Conservation (phyloP, 2,329 filamentous ascomycete species). For the Canariomyces notabilis region DNA sequence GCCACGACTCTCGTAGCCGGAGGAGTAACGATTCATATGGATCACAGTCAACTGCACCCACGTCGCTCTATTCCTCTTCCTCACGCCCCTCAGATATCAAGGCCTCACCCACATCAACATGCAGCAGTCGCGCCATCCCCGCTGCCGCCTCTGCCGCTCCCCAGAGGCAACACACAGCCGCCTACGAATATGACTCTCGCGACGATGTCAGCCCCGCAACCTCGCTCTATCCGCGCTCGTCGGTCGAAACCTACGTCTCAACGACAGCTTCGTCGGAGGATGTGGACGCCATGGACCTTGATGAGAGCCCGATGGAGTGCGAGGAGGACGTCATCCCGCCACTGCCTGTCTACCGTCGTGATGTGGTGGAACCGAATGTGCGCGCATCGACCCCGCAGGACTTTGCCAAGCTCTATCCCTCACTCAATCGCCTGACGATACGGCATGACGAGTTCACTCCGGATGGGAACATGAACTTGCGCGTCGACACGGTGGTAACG, state of each 20-base stretch:
- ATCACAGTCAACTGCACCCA: conserved; percentile 44
- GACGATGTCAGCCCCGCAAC: conserved; percentile 25
- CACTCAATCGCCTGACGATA: conserved; percentile 72
- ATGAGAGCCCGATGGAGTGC: conserved; percentile 32
- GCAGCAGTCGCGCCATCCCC: conserved; percentile 6
- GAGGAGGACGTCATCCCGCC: conserved; percentile 42
- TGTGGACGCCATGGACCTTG: conserved; percentile 35
- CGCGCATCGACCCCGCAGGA: conserved; percentile 74
- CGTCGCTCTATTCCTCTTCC: conserved; percentile 41
- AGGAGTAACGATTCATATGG: conserved; percentile 42
- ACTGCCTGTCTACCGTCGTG: conserved; percentile 56
- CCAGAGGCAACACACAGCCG: conserved; percentile 3
- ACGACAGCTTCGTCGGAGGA: conserved; percentile 60
- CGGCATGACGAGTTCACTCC: conserved; percentile 84
- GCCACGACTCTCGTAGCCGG: conserved; percentile 35
- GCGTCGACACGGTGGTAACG: conserved; percentile 72
- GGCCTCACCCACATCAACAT: conserved; percentile 23
- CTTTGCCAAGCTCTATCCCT: conserved; percentile 83
- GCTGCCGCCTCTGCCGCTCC: not conserved
- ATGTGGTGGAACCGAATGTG: conserved; percentile 59
- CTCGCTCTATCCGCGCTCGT: conserved; percentile 47
- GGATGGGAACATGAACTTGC: conserved; percentile 95
- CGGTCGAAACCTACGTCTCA: conserved; percentile 76
- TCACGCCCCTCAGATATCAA: conserved; percentile 36
- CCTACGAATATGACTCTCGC: conserved; percentile 20